These are phyloP conservation scores for Rhododendron vialii DNA, from an alignment of 148 eudicot genomes.

Conservation along the genomic window DNA sequence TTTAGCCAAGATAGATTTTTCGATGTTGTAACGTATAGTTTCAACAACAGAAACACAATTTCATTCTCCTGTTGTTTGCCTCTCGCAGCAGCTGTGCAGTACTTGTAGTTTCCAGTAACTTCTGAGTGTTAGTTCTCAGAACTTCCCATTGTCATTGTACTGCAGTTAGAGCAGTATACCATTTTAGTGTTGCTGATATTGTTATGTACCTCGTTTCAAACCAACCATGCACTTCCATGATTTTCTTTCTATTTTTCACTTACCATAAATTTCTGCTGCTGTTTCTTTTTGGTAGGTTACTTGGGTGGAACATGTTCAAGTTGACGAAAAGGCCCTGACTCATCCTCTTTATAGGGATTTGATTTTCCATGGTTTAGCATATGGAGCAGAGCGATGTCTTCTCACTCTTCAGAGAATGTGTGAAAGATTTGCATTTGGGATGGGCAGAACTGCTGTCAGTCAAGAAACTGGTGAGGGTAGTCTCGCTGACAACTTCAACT, in stretches of 20 bases:
- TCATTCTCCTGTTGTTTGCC: neutral
- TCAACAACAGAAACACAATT: neutral
- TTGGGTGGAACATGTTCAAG: constrained; percentile 35
- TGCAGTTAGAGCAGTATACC: neutral
- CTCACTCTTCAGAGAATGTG: constrained; percentile 9
- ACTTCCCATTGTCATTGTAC: neutral
- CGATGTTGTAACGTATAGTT: neutral
- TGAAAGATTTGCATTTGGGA: constrained; percentile 6
- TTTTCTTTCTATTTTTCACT: neutral
- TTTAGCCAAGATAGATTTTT: neutral
- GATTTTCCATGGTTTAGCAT: constrained; percentile 14
- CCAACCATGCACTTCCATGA: neutral
- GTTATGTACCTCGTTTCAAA: neutral
- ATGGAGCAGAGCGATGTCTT: constrained; percentile 18
- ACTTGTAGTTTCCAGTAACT: neutral
- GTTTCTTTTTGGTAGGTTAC: constrained; percentile 15
- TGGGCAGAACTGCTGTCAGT: neutral
- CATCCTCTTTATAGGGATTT: constrained; percentile 20
- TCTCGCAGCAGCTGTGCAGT: neutral
- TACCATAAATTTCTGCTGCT: neutral
- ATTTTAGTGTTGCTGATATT: neutral
- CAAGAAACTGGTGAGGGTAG: constrained; percentile 8
- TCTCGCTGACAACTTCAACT: neutral
- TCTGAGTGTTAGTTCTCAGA: neutral
- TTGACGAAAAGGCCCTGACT: constrained; percentile 22